Evolutionary conservation across 2,329 filamentous ascomycete genomes (phyloP), one percentile per base, ranked within the genome.

Genomic region (Metarhizium album): DNA sequence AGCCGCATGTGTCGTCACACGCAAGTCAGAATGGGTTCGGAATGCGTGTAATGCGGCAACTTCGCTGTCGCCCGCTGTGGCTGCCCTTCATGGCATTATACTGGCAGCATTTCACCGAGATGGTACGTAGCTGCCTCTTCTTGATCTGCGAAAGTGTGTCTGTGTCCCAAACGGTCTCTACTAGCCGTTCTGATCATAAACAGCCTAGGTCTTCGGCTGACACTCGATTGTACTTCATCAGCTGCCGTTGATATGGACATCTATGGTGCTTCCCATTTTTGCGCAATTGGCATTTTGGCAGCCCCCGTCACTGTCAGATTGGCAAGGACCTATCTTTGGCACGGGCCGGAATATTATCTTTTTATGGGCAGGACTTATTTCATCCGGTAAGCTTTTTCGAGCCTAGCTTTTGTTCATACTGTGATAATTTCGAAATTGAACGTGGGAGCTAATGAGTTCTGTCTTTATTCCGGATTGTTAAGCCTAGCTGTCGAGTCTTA

Each of bases 211-310:
- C n/a, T n/a, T n/a, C n/a, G 7, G 20, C 49, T 51, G 20, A 51
- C 35, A 3, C 20, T 43, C 3, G n/a, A 43, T 27, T 13, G 8
- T n/a, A n/a, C n/a, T 11, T 3, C 1, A 52, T 23, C 51, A 83
- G 81, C 68, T 48, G 82, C 78, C 14, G 74, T 84, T 14, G 82
- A 86, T 58, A 78, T 86, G 75, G 83, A 86, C 56, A 69, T 86
- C 3, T 86, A 77, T 51, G 83, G 83, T 1, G 80, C 81, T 8
- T 84, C 86, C 54, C 83, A 86, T 55, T 62, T 85, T 0, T 86
- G 82, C 52, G 73, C 82, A 0, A 81, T 86, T 37, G 82, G 80
- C 13, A 80, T 85, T 16, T 57, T 86, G 3, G 78, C 80, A 1
- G 82, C 79, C 3, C 83, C 82, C 0, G 71, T 81, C 0, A 83